These are phyloP conservation scores for Neoarthrinium moseri DNA, from an alignment of 2,329 filamentous ascomycete species.

Conservation along the genomic window DNA sequence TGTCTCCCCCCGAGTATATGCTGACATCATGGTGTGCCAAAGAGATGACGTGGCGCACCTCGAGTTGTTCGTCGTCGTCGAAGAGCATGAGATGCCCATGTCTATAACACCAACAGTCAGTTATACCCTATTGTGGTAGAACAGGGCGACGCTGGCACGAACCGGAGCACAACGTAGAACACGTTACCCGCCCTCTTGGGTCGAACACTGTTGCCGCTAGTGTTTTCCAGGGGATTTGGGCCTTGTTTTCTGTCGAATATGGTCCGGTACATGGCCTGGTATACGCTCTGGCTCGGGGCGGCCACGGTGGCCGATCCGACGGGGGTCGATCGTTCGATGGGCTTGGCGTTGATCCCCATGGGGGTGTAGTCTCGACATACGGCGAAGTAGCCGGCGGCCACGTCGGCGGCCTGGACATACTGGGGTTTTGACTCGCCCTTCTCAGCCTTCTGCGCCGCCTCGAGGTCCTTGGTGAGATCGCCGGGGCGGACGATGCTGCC, in stretches of 20 bases:
- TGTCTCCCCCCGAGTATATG: slow-evolving; percentile 76
- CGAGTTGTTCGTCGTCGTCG: slow-evolving; percentile 90
- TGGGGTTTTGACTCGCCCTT: slow-evolving; percentile 61
- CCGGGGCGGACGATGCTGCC: slow-evolving; percentile 53
- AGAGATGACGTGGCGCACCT: slow-evolving; percentile 94
- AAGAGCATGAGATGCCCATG: slow-evolving; percentile 97
- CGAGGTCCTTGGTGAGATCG: slow-evolving; percentile 65
- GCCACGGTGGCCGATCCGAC: slow-evolving; percentile 73
- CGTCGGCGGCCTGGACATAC: slow-evolving; percentile 64
- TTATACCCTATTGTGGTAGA: not conserved
- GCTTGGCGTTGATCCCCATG: slow-evolving; percentile 88
- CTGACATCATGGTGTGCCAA: slow-evolving; percentile 83
- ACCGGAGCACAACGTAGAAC: slow-evolving; percentile 90
- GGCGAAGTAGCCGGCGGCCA: slow-evolving; percentile 91
- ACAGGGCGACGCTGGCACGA: slow-evolving; percentile 24
- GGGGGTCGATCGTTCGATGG: slow-evolving; percentile 81
- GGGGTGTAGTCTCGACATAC: slow-evolving; percentile 91
- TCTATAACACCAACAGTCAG: slow-evolving; percentile 40
- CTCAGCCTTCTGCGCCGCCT: slow-evolving; percentile 55
- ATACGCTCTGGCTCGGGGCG: slow-evolving; percentile 86
- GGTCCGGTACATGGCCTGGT: slow-evolving; percentile 96
- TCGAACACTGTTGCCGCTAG: slow-evolving; percentile 47
- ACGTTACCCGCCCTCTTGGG: slow-evolving; percentile 76
- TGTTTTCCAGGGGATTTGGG: slow-evolving; percentile 45
- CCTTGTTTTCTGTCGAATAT: slow-evolving; percentile 79